These are phyloP conservation scores for Leishmania braziliensis DNA, from an alignment of 208 protist species.

Conservation along the genomic window DNA sequence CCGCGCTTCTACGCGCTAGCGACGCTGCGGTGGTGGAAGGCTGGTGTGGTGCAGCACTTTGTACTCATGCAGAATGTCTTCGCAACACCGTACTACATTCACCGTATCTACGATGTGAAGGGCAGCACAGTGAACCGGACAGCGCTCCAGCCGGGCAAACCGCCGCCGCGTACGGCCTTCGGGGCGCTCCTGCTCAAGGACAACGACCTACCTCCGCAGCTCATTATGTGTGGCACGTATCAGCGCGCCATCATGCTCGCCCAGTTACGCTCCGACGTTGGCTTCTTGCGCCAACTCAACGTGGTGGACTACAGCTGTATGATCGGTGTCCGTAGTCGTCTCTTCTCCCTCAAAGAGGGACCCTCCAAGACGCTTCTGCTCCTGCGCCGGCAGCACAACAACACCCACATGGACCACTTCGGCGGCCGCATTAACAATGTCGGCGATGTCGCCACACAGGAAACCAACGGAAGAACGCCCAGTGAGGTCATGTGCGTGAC, in stretches of 20 bases:
- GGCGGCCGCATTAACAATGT: background rate
- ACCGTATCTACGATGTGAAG: conserved; percentile 93
- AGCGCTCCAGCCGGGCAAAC: conserved; percentile 50
- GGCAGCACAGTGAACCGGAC: conserved; percentile 85
- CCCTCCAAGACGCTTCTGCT: conserved; percentile 67
- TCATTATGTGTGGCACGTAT: conserved; percentile 83
- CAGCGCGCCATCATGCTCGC: conserved; percentile 81
- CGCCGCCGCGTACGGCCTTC: conserved; percentile 71
- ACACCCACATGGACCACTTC: conserved; percentile 14
- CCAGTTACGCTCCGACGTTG: conserved; percentile 84
- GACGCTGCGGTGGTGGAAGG: conserved; percentile 66
- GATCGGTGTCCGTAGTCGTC: conserved; percentile 88
- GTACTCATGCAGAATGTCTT: conserved; percentile 96
- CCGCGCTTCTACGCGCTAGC: conserved; percentile 84
- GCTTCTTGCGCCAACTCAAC: conserved; percentile 73
- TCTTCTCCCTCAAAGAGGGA: conserved; percentile 66
- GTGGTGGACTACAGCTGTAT: conserved; percentile 94
- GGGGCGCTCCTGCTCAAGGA: conserved; percentile 88
- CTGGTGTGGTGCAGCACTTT: conserved; percentile 60
- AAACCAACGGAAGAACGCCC: background rate
- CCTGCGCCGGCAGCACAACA: conserved; percentile 20
- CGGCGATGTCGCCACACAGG: background rate
- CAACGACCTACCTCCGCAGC: conserved; percentile 81
- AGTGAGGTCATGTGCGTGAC: conserved; percentile 26
- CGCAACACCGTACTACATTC: conserved; percentile 84